Evolutionary conservation across 148 eudicot species (phyloP).

Genomic region (Amaranthus hypochondriacus): DNA sequence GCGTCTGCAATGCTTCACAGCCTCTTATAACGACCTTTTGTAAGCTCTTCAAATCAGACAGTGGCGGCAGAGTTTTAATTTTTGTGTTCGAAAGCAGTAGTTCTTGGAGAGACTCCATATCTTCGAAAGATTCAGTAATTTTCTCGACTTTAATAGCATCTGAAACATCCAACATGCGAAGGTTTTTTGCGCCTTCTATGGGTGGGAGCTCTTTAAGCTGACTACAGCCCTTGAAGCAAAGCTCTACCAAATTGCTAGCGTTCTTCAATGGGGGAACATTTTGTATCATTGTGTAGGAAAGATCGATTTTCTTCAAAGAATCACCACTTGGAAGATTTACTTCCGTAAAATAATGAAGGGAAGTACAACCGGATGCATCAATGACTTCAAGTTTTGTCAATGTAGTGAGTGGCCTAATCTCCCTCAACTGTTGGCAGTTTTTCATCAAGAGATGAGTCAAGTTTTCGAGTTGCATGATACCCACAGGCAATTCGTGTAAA

Average conservation of each 20-base stretch:
- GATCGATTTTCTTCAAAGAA: conserved; percentile 13
- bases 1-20: background rate
- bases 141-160: background rate
- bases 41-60: background rate
- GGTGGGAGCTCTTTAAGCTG: conserved; percentile 1
- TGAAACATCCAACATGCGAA: conserved; percentile 10
- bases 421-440: background rate
- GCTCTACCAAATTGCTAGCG: background rate
- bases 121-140: background rate
- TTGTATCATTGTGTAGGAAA: background rate
- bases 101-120: conserved; percentile 6
- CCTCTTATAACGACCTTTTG: background rate
- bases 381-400: conserved; percentile 4
- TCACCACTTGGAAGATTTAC: background rate
- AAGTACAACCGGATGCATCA: background rate
- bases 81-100: conserved; percentile 1
- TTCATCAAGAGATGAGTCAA: background rate
- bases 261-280: background rate
- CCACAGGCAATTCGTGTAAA: background rate
- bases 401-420: background rate
- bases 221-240: background rate
- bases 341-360: background rate
- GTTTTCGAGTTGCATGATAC: background rate
- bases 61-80: background rate
- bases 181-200: background rate